These are phyloP conservation scores for Phyllosticta citriasiana DNA, from an alignment of 2,329 filamentous ascomycete species.

Conservation along the genomic window DNA sequence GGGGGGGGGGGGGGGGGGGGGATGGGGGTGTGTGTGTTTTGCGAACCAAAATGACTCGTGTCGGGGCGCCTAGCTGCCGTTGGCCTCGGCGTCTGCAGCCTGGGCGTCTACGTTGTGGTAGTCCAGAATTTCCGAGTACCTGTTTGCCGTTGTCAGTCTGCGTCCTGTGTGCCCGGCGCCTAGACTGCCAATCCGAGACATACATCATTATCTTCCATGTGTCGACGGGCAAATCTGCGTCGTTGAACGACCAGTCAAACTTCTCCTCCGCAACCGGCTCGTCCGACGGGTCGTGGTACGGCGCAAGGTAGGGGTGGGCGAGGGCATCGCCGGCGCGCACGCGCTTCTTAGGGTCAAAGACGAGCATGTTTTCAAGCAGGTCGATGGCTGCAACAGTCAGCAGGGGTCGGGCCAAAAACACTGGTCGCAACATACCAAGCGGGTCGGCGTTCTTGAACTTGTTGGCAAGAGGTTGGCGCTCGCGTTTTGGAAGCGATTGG, in stretches of 20 bases:
- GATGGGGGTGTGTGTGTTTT: not conserved
- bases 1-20: no score
- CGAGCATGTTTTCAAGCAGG: conserved; percentile 90
- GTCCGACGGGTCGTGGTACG: conserved; percentile 95
- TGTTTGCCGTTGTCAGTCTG: conserved; percentile 27
- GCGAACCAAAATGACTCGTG: not conserved
- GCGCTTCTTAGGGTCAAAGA: conserved; percentile 96
- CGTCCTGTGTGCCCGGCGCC: not conserved
- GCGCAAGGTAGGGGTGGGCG: conserved; percentile 83
- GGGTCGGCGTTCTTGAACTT: conserved; percentile 96
- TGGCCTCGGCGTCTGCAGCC: conserved; percentile 17
- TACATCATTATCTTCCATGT: conserved; percentile 99
- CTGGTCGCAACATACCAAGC: conserved; percentile 47
- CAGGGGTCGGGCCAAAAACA: not conserved
- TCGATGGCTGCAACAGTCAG: conserved; percentile 58
- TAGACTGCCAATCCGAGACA: conserved; percentile 11
- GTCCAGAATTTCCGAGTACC: conserved; percentile 98
- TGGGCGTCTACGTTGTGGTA: conserved; percentile 81
- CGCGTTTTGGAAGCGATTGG: conserved; percentile 89
- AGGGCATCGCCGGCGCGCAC: conserved; percentile 80
- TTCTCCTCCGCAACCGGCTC: conserved; percentile 94
- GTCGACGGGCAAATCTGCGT: conserved; percentile 91
- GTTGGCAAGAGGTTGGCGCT: conserved; percentile 71
- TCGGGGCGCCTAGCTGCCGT: conserved; percentile 6
- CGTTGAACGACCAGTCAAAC: conserved; percentile 99